These are phyloP conservation scores for Gyrodon lividus DNA, from an alignment of 768 basidiomycete genomes.

Conservation along the genomic window DNA sequence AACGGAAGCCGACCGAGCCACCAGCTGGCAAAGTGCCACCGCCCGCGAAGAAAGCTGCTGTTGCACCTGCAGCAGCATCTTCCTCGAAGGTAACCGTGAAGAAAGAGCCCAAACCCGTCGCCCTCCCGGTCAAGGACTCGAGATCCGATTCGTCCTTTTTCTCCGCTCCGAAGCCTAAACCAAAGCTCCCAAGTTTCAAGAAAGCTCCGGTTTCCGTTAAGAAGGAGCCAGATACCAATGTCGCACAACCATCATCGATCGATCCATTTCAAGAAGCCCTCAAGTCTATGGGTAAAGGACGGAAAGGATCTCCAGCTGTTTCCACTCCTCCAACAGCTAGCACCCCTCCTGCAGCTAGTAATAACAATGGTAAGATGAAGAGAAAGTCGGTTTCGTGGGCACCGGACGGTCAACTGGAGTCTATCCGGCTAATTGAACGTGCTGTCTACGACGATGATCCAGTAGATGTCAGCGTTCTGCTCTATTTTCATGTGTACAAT, in stretches of 20 bases:
- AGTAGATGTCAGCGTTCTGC: conserved; percentile 71
- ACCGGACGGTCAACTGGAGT: conserved; percentile 68
- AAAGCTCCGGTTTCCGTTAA: conserved; percentile 59
- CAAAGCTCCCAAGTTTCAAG: conserved; percentile 83
- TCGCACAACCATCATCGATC: conserved; percentile 73
- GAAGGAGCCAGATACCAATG: conserved; percentile 54
- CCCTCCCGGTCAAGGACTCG: conserved; percentile 60
- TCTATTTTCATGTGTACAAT: conserved; percentile 41
- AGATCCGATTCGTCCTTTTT: conserved; percentile 89
- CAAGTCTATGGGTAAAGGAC: conserved; percentile 66
- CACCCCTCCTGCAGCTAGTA: conserved; percentile 36
- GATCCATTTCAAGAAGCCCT: conserved; percentile 84
- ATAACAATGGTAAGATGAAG: conserved; percentile 51
- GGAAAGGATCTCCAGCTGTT: conserved; percentile 60
- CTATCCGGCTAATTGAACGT: conserved; percentile 76
- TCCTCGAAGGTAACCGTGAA: conserved; percentile 44
- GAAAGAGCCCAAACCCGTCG: conserved; percentile 48
- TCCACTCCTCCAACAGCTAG: conserved; percentile 50
- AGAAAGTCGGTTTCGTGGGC: conserved; percentile 82
- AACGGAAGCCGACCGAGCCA: conserved; percentile 67
- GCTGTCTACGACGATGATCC: conserved; percentile 90
- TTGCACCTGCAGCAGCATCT: conserved; percentile 26
- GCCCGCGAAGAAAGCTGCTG: conserved; percentile 64
- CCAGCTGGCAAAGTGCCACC: conserved; percentile 47
- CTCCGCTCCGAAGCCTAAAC: conserved; percentile 81